Base-by-base conservation (phyloP, 73 alveolate genomes). In the Uronychia setigera region DNA sequence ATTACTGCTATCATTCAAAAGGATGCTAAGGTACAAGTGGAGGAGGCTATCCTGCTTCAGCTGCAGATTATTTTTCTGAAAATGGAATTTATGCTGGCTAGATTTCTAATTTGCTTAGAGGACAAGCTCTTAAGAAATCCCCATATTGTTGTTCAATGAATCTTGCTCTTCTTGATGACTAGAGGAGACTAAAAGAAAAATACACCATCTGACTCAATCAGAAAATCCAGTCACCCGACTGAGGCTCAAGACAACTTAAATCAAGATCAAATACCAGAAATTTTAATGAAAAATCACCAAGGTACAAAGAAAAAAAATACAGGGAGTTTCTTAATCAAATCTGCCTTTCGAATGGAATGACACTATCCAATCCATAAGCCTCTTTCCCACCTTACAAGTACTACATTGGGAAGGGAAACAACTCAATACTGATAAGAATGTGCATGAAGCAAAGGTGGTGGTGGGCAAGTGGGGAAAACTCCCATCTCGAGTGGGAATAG, bases 371-470 rank as follows among this genome's bases (percentile, higher is more conserved):
- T 46, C 91, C 91, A 5, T 74, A 76, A 76, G 1, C 29, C 26
- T 26, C 81, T 31, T 77, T 85, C 29, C 79, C 82, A 1, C 91
- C 96, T 1, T 94, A 94, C 76, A 92, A 89, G 57, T 88, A 89
- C 59, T 92, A 87, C 78, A 93, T 94, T 26, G 98, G 98, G 1
- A 90, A 88, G 58, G 98, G 98, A 76, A 94, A 94, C 82, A 94
- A 94, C 74, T 78, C 95, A 14, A 58, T 78, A 5, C 74, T 94
- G 1, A 91, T 94, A 0, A 94, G 92, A 59, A 88, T 59, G 32
- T 31, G 85, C 30, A 86, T 94, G 75, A 86, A 94, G 33, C 33
- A 76, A 58, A 85, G 98, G 77, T 94, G 91, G 84, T 94, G 97
- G 98, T 94, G 98, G 96, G 60, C 87, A 46, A 77, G 80, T 76